Evolutionary conservation across 1,284 basidiomycete species (phyloP).

Genomic region (Rhodotorula sp.): DNA sequence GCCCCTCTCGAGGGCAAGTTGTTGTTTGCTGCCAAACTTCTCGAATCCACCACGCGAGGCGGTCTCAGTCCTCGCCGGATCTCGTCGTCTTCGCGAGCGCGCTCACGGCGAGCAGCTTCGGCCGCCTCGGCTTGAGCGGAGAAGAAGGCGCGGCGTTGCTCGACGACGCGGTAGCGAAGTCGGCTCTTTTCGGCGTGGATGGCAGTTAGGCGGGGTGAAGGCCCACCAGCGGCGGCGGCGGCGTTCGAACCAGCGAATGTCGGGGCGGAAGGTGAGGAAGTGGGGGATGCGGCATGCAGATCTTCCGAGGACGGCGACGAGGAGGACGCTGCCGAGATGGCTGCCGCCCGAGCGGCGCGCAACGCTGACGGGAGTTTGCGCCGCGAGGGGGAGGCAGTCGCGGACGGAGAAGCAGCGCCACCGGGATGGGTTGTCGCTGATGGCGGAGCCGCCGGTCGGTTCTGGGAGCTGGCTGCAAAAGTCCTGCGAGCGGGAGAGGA

Average conservation of each 20-base stretch:
- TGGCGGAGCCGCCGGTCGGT: background rate
- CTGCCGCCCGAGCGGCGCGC: conserved; percentile 1
- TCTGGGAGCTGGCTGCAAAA: background rate
- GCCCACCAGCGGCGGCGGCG: background rate
- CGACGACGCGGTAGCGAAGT: conserved; percentile 34
- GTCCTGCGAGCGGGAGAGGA: background rate
- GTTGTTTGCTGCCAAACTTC: background rate
- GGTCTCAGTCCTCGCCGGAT: conserved; percentile 17
- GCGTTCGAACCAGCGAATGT: background rate
- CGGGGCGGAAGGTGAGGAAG: background rate
- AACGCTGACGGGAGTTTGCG: conserved; percentile 25
- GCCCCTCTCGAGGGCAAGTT: background rate
- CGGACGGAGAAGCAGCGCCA: background rate
- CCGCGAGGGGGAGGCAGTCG: background rate
- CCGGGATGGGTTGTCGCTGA: background rate
- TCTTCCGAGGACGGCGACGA: background rate
- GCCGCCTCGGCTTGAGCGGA: background rate
- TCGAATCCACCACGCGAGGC: conserved; percentile 10
- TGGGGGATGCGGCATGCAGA: background rate
- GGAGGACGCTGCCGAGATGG: background rate
- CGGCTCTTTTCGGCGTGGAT: conserved; percentile 11
- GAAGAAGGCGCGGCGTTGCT: conserved; percentile 11
- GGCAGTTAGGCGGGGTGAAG: background rate
- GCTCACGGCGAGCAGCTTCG: background rate
- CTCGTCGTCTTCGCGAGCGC: conserved; percentile 16